Conservation (phyloP, 176 grass and related monocot species). For the Thinopyrum elongatum region DNA sequence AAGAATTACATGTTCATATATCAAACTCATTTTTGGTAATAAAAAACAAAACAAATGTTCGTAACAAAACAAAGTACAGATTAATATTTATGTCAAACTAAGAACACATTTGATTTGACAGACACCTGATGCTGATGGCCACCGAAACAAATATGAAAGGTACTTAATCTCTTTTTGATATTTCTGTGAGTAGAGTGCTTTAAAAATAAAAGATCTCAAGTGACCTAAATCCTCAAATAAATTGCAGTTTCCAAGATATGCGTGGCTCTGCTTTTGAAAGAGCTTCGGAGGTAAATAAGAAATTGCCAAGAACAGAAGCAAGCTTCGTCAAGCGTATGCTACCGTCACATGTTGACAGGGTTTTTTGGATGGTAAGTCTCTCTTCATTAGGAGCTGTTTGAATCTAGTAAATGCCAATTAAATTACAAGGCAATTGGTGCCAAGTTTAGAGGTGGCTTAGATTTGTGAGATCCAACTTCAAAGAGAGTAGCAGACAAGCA, state of each 20-base stretch:
- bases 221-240: not conserved
- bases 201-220: not conserved
- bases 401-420: too few species aligned
- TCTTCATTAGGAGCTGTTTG: too few species aligned
- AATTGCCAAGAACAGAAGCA: constrained; percentile 8
- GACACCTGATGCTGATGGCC: not conserved
- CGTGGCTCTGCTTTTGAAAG: constrained; percentile 1
- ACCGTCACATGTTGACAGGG: constrained; percentile 31
- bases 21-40: not conserved
- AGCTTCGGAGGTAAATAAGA: constrained; percentile 13
- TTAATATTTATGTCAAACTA: not conserved
- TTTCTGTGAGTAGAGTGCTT: not conserved
- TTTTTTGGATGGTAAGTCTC: constrained; percentile 40
- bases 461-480: not conserved
- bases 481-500: too few species aligned
- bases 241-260: not conserved
- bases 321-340: constrained; percentile 31
- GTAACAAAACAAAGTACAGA: not conserved
- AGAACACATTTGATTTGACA: not conserved
- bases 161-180: not conserved
- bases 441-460: not conserved
- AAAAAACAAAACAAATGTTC: not conserved
- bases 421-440: too few species aligned
- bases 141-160: not conserved
- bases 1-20: not conserved